Percentiles rank a stretch among this genome's conserved stretches.
Evolutionary conservation across 257 asterid species (phyloP).

Genomic region (Nemophila menziesii): DNA sequence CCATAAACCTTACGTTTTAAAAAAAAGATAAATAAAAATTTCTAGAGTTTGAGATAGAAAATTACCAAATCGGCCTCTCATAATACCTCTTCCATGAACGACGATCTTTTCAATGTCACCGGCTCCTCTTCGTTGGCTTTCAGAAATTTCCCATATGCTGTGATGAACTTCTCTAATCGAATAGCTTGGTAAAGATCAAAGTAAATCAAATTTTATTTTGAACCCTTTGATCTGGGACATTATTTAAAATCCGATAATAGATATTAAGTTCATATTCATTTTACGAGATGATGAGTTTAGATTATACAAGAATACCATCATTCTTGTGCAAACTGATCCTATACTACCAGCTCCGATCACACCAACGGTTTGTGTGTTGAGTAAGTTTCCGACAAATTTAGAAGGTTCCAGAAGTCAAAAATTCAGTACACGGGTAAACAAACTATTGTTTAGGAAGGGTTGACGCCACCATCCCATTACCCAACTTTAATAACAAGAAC

Average conservation of each 20-base stretch:
- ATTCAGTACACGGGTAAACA: no score
- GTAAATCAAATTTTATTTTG: constrained; percentile 94
- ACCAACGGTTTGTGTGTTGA: constrained; percentile 92
- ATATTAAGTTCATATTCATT: no score
- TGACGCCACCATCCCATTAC: no score
- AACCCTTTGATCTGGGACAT: constrained; percentile 99
- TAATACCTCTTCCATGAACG: constrained; percentile 87
- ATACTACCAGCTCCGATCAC: constrained; percentile 98
- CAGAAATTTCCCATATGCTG: constrained; percentile 91
- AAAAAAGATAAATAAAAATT: background rate
- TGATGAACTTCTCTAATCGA: constrained; percentile 84
- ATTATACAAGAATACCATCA: no score
- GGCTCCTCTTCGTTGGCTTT: constrained; percentile 84
- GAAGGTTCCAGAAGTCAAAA: no score
- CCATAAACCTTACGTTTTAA: background rate
- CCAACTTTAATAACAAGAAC: no score
- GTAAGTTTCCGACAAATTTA: constrained; percentile 95
- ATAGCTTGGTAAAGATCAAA: constrained; percentile 88
- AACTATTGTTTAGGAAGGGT: no score
- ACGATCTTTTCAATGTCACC: constrained; percentile 87
- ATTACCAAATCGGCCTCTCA: constrained; percentile 76
- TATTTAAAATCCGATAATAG: no score
- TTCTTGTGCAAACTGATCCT: constrained; percentile 96
- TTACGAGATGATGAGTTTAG: no score
- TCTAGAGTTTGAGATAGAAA: no score